Conservation (phyloP, 495 filamentous ascomycete genomes). For the Penicillium waksmanii region DNA sequence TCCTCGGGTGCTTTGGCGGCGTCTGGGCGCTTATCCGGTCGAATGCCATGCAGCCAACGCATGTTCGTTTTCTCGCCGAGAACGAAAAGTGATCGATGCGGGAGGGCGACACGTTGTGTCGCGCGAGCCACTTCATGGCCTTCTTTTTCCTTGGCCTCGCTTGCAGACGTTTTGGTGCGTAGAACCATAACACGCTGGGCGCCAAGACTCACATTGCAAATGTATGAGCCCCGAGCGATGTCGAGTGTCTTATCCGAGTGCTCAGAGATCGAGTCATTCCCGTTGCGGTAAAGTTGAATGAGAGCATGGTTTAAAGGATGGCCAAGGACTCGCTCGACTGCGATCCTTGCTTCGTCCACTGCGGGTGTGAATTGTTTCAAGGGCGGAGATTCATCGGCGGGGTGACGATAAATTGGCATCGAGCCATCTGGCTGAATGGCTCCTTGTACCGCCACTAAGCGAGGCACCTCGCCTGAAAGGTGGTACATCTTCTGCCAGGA, state of each 20-base stretch:
- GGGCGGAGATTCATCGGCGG: conserved; percentile 85
- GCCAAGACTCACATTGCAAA: conserved; percentile 91
- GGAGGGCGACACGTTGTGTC: conserved; percentile 71
- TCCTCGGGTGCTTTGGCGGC: conserved; percentile 70
- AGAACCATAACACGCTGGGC: conserved; percentile 91
- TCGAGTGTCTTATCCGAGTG: conserved; percentile 97
- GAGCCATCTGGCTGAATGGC: conserved; percentile 69
- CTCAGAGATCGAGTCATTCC: conserved; percentile 94
- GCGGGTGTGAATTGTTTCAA: conserved; percentile 73
- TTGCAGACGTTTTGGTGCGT: conserved; percentile 70
- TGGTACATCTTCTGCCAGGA: conserved; percentile 93
- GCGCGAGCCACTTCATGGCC: conserved; percentile 42
- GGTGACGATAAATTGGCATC: conserved; percentile 92
- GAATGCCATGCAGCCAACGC: conserved; percentile 88
- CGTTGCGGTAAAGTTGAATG: conserved; percentile 89
- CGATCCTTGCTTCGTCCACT: conserved; percentile 67
- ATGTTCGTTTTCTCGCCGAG: conserved; percentile 82
- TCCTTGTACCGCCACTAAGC: conserved; percentile 92
- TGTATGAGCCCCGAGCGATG: conserved; percentile 76
- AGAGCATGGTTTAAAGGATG: conserved; percentile 91
- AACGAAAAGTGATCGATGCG: conserved; percentile 86
- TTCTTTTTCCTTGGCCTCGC: conserved; percentile 15
- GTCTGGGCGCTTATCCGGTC: conserved; percentile 75
- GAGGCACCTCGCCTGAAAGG: conserved; percentile 86
- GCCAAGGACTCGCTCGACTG: conserved; percentile 68